Base-by-base conservation (phyloP, 768 basidiomycete species). In the Psilocybe cyanescens region DNA sequence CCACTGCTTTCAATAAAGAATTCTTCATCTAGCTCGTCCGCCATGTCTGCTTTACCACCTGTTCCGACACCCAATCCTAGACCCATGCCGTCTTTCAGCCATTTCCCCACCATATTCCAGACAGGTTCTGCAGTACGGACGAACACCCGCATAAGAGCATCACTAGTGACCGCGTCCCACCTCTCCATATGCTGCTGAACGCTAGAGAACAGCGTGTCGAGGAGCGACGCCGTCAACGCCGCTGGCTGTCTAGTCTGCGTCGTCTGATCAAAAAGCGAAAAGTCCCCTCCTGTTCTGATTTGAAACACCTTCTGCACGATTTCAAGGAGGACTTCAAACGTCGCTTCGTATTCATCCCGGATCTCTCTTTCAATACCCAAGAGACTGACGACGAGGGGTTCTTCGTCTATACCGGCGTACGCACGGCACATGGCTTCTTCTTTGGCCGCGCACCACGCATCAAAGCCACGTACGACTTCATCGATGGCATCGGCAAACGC, bases 1-100 rank as follows among this genome's bases (percentile, higher is more conserved):
- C 86, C 87, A 67, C 83, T 91, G 62, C 84, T 83, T 68, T 90
- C 89, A 49, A 95, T 85, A 72, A 94, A 94, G 74, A 93, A 93
- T 67, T 95, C 92, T 9, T 88, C 87, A 17, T 89, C 86, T 1
- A 89, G 76, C 46, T 78, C 79, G 52, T 74, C 76, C 12, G 72
- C 70, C 41, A 62, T 64, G 16, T 65, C 68, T 31, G 52, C 19
- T 50, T 61, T 68, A 19, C 68, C 70, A 12, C 63, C 62, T 6
- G 65, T 55, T 4, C 71, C 70, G 60, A 75, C 58, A 48, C 77
- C 72, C 59, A 79, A 64, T 8, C 78, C 75, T 8, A 81, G 68
- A 3, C 86, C 86, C 86, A 90, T 90, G 0, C 92, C 92, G 65
- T 89, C 81, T 50, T 78, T 81, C 55, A 94, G 73, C 93, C 92